A percentile compares a stretch with the other conserved stretches of the same genome.
phyloP scores from a whole-genome alignment of 2,329 filamentous ascomycete genomes.

The Alternaria ventricosa region DNA sequence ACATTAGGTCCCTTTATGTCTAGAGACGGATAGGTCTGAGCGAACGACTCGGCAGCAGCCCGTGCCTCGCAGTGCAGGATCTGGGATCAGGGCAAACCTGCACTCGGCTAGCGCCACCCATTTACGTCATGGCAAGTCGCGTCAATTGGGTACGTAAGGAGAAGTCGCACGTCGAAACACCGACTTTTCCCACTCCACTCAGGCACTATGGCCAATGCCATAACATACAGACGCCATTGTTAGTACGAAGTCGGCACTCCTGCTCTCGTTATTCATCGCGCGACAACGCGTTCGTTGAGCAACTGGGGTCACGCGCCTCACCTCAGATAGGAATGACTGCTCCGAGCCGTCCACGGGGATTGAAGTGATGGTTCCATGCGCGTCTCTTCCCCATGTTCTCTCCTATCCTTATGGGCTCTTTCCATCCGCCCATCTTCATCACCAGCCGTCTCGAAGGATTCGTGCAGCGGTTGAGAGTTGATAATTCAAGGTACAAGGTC shows the following conservation, averaged over 20 bases:
- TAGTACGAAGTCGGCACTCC: background rate
- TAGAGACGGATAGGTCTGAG: background rate
- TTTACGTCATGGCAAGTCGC: background rate
- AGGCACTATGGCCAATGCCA: background rate
- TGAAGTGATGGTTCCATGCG: background rate
- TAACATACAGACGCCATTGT: background rate
- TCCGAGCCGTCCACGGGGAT: background rate
- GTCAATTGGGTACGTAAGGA: background rate
- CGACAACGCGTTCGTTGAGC: background rate
- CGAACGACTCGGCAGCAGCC: background rate
- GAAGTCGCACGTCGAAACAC: background rate
- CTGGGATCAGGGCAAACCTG: background rate
- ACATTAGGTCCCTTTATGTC: background rate
- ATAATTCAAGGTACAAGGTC: background rate
- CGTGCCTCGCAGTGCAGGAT: background rate
- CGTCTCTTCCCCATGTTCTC: background rate
- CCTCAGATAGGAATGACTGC: background rate
- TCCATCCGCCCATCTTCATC: background rate
- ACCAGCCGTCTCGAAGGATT: background rate
- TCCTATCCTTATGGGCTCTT: background rate
- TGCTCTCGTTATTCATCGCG: background rate
- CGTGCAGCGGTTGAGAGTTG: background rate
- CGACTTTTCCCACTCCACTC: background rate
- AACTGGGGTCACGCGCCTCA: background rate
- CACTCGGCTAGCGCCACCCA: background rate